These are phyloP conservation scores for Lyophyllum semitale DNA, from an alignment of 768 basidiomycete species.

Conservation along the genomic window DNA sequence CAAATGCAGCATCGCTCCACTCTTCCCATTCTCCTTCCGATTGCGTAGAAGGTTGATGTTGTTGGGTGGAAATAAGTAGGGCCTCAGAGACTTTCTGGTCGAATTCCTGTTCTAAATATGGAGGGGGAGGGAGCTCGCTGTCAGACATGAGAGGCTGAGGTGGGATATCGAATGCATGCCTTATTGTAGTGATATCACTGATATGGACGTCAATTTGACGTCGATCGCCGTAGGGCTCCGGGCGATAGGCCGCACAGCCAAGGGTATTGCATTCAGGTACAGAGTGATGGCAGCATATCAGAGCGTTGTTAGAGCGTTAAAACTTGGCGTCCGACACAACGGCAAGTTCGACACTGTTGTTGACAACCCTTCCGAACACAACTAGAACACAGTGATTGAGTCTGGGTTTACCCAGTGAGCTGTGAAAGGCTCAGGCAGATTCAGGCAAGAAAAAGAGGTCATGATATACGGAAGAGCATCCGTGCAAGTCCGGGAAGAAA, in stretches of 20 bases:
- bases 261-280: constrained; percentile 1
- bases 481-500: too few relatives aligned
- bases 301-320: too few relatives aligned
- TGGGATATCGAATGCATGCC: not conserved
- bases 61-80: constrained; percentile 37
- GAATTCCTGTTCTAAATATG: constrained; percentile 49
- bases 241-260: not conserved
- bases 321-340: too few relatives aligned
- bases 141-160: constrained; percentile 14
- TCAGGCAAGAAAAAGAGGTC: too few relatives aligned
- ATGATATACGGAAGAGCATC: too few relatives aligned
- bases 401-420: too few relatives aligned
- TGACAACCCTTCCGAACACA: too few relatives aligned
- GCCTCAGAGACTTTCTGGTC: constrained; percentile 54
- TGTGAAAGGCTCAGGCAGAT: too few relatives aligned
- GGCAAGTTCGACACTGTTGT: too few relatives aligned
- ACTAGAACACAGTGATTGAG: too few relatives aligned
- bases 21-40: constrained; percentile 50
- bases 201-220: too few relatives aligned
- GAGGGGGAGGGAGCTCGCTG: constrained; percentile 40
- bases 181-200: too few relatives aligned
- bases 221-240: not conserved
- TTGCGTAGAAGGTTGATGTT: constrained; percentile 22
- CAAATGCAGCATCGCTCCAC: constrained; percentile 47
- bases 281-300: not conserved